Evolutionary conservation across 2,329 filamentous ascomycete genomes (phyloP), one percentile per base, ranked within the genome.

Genomic region (Nemania diffusa): DNA sequence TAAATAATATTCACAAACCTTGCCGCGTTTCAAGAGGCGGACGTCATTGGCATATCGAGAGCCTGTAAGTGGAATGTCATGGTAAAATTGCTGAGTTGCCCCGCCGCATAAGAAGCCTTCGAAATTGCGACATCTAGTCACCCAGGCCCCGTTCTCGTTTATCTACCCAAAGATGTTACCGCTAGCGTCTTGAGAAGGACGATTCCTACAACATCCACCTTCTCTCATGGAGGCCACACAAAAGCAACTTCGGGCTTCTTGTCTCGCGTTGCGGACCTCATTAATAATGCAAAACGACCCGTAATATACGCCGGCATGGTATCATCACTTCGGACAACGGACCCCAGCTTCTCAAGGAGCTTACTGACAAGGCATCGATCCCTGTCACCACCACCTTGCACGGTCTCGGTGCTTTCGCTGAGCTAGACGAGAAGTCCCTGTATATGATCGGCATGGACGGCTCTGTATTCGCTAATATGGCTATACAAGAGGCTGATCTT

Each of bases 361-460:
- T 63, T 27, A 53, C 61, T 9, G 52, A 63, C 34, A 63, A 57
- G 26, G 32, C 26, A 20, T 63, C 61, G 22, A 63, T 63, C 20
- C 61, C 61, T 44, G 61, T 63, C n/a, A 63, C 61, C 17, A 63
- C 61, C 27, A 97, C 96, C 61, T 90, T 99, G 6, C 94, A 97
- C 76, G 96, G 94, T 74, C 88, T 99, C 8, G 96, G 96, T 75
- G 93, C 89, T 24, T 98, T 91, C 73, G 94, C 98, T 76, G 96
- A 98, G 83, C 87, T 96, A 13, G 93, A 98, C 76, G 89, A 93
- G 72, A 97, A 97, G 87, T 92, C 94, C 51, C 87, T 98, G 58
- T 94, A 98, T 83, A 99, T 99, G 96, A 89, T 98, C 32, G 96
- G 96, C 71, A 98, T 98, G 96, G 95, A 98, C 84, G 96, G 96